Conservation (phyloP, 2,329 filamentous ascomycete genomes). For the Periconia sp. region DNA sequence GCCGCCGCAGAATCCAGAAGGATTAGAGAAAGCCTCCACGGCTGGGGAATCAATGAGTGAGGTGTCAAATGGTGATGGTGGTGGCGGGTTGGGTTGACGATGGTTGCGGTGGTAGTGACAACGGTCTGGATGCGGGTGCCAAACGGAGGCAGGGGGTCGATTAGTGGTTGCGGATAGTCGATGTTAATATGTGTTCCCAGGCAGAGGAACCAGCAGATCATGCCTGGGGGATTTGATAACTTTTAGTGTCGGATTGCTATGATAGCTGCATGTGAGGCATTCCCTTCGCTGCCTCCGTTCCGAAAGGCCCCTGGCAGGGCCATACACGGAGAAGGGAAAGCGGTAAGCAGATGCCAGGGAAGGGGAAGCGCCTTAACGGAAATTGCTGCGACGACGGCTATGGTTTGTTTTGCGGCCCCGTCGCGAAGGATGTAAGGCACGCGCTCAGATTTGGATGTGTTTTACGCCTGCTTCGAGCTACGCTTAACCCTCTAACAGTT, state of each 20-base stretch:
- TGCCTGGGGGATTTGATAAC: conserved; percentile 15
- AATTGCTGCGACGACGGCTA: conserved; percentile 22
- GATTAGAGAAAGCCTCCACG: conserved; percentile 20
- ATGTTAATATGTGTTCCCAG: conserved; percentile 21
- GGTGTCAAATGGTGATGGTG: conserved; percentile 10
- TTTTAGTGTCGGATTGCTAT: conserved; percentile 10
- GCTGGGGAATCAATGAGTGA: conserved; percentile 8
- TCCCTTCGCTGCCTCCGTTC: not conserved
- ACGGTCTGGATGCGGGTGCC: conserved; percentile 19
- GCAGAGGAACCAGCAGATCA: conserved; percentile 16
- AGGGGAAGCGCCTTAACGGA: conserved; percentile 21
- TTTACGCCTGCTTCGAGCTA: conserved; percentile 17
- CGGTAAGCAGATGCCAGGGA: conserved; percentile 13
- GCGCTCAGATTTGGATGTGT: conserved; percentile 8
- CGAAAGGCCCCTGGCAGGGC: conserved; percentile 11
- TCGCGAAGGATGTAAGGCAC: conserved; percentile 22
- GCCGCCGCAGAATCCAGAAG: conserved; percentile 25
- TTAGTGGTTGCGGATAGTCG: conserved; percentile 6
- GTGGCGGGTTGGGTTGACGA: conserved; percentile 28
- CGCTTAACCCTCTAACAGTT: conserved; percentile 24
- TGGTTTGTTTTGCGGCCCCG: conserved; percentile 9
- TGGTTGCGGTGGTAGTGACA: conserved; percentile 20
- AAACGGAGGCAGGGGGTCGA: conserved; percentile 7
- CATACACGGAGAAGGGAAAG: conserved; percentile 12
- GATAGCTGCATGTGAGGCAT: conserved; percentile 12